Evolutionary conservation across 2,329 filamentous ascomycete species (phyloP).

Genomic region (Cadophora luteo-olivacea): DNA sequence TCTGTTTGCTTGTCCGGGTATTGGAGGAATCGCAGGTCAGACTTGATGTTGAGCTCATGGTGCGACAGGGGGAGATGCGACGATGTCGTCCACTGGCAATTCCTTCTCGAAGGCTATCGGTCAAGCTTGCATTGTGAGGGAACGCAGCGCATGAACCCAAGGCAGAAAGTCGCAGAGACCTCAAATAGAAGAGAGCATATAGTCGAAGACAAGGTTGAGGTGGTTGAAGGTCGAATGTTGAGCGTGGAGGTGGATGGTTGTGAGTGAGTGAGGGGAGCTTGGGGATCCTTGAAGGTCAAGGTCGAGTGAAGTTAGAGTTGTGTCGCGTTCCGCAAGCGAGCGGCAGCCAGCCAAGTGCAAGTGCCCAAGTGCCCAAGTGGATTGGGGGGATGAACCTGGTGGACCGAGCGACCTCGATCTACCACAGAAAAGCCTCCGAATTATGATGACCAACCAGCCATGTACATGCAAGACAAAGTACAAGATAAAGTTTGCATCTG

Average conservation of each 20-base stretch:
- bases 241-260: not conserved
- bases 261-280: not conserved
- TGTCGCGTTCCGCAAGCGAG: conserved; percentile 15
- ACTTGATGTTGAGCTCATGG: conserved; percentile 19
- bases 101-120: not conserved
- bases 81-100: not conserved
- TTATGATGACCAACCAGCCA: conserved; percentile 3
- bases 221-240: not conserved
- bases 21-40: conserved; percentile 9
- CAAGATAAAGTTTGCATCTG: not conserved
- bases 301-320: not conserved
- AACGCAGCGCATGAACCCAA: not conserved
- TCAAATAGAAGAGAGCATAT: not conserved
- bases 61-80: conserved; percentile 7
- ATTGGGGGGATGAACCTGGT: not conserved
- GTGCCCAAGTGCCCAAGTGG: not conserved
- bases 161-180: not conserved
- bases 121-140: conserved; percentile 1
- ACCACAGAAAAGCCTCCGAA: not conserved
- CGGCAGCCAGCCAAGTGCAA: not conserved
- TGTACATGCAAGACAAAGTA: not conserved
- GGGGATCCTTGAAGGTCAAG: conserved; percentile 9
- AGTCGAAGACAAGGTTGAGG: not conserved
- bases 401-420: not conserved
- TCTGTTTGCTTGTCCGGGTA: conserved; percentile 15